Evolutionary conservation across 208 protist genomes (phyloP).

Genomic region (Dictyostelium gargantuum): DNA sequence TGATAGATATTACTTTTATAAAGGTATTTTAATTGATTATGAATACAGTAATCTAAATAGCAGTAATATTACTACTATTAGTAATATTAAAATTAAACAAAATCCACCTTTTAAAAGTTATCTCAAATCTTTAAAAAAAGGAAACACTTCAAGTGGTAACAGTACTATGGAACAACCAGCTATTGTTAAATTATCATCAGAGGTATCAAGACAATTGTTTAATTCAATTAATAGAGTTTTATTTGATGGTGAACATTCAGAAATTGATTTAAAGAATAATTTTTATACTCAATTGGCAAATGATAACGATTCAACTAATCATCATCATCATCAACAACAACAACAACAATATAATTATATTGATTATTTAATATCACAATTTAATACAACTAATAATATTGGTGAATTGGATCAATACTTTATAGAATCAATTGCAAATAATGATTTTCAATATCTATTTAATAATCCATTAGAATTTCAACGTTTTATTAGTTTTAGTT

Average conservation of each 20-base stretch:
- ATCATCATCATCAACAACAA: no score
- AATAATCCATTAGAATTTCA: conserved; percentile 15
- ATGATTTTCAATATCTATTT: not conserved
- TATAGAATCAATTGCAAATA: not conserved
- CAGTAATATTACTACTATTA: not conserved
- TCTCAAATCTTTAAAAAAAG: not conserved
- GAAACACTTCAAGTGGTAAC: not conserved
- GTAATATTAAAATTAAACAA: not conserved
- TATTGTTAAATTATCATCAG: not conserved
- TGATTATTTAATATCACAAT: not conserved
- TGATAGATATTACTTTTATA: conserved; percentile 3
- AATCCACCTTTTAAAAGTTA: conserved; percentile 3
- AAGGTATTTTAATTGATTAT: not conserved
- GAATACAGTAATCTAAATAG: not conserved
- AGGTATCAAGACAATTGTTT: conserved; percentile 12
- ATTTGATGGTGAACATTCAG: not conserved
- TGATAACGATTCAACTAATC: not conserved
- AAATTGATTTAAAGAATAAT: not conserved
- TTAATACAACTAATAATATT: not conserved
- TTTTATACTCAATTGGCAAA: not conserved
- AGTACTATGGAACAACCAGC: not conserved
- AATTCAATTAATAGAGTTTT: not conserved
- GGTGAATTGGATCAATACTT: not conserved
- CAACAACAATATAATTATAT: not conserved
- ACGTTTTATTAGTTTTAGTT: not conserved